Evolutionary conservation across 2,329 filamentous ascomycete genomes (phyloP).

Genomic region (Cercospora beticola): DNA sequence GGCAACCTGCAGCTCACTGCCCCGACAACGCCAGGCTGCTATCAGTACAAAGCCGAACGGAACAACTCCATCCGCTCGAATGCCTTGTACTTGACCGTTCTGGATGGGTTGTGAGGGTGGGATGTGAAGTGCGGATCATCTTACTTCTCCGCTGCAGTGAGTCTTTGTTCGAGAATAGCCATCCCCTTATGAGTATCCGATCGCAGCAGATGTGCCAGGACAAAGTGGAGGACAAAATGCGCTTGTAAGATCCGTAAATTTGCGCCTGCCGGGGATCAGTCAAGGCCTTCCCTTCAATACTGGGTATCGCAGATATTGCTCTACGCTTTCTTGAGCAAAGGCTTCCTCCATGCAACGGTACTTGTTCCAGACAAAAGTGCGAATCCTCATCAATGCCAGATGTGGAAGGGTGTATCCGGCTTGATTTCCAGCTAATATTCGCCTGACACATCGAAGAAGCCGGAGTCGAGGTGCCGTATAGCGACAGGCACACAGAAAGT

Average conservation of each 20-base stretch:
- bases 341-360: background rate
- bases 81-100: constrained; percentile 20
- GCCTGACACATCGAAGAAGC: too few species aligned
- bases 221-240: background rate
- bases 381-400: background rate
- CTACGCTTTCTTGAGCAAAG: background rate
- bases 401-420: background rate
- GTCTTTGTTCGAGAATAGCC: background rate
- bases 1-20: constrained; percentile 17
- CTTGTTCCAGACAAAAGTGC: background rate
- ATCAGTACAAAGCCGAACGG: constrained; percentile 24
- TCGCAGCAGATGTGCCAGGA: background rate
- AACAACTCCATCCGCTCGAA: constrained; percentile 12
- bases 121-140: background rate
- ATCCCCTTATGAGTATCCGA: background rate
- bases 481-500: too few species aligned
- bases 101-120: background rate
- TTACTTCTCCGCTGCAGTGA: background rate
- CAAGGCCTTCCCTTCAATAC: background rate
- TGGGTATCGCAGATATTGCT: background rate
- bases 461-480: too few species aligned
- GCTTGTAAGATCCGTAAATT: background rate
- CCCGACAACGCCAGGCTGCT: constrained; percentile 18
- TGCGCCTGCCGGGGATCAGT: background rate
- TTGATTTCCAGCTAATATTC: background rate